These are phyloP conservation scores for Microsporum canis DNA, from an alignment of 2,329 filamentous ascomycete genomes.

Conservation along the genomic window DNA sequence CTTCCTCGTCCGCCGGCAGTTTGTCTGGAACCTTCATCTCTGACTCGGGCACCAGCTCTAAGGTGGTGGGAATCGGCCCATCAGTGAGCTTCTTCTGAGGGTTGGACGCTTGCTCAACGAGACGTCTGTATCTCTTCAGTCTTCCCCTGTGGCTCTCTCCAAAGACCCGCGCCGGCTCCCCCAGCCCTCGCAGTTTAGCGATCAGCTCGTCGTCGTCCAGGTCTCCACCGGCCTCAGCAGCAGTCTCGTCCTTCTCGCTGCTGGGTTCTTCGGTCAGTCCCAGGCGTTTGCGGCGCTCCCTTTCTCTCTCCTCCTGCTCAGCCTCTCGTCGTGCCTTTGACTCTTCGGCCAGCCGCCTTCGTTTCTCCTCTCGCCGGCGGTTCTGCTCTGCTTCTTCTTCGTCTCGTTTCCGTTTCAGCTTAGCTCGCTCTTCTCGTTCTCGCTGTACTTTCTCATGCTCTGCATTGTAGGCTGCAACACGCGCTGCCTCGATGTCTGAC, in stretches of 20 bases:
- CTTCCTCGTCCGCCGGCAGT: slow-evolving; percentile 53
- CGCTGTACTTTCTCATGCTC: slow-evolving; percentile 66
- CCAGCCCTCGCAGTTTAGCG: slow-evolving; percentile 55
- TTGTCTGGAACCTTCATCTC: slow-evolving; percentile 71
- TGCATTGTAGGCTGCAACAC: slow-evolving; percentile 65
- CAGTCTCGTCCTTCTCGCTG: slow-evolving; percentile 27
- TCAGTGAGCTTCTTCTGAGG: slow-evolving; percentile 43
- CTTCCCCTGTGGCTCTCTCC: slow-evolving; percentile 64
- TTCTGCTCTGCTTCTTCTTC: slow-evolving; percentile 67
- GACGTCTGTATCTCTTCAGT: slow-evolving; percentile 57
- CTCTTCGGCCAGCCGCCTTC: slow-evolving; percentile 67
- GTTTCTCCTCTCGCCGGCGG: slow-evolving; percentile 67
- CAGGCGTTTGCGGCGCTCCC: slow-evolving; percentile 59
- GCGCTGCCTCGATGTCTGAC: slow-evolving; percentile 72
- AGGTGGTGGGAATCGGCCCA: slow-evolving; percentile 76
- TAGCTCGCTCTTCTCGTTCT: slow-evolving; percentile 56
- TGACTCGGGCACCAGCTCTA: slow-evolving; percentile 67
- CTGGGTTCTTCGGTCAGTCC: slow-evolving; percentile 61
- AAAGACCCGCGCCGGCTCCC: slow-evolving; percentile 66
- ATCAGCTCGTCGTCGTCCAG: slow-evolving; percentile 52
- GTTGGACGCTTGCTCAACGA: slow-evolving; percentile 37
- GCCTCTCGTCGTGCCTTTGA: slow-evolving; percentile 58
- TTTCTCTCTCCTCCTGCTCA: slow-evolving; percentile 62
- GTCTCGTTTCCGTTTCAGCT: slow-evolving; percentile 77
- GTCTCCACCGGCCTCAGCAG: slow-evolving; percentile 24